Percentiles rank a stretch among this genome's conserved stretches.
phyloP scores from a whole-genome alignment of 2,329 filamentous ascomycete species.

The Nemania sp. region DNA sequence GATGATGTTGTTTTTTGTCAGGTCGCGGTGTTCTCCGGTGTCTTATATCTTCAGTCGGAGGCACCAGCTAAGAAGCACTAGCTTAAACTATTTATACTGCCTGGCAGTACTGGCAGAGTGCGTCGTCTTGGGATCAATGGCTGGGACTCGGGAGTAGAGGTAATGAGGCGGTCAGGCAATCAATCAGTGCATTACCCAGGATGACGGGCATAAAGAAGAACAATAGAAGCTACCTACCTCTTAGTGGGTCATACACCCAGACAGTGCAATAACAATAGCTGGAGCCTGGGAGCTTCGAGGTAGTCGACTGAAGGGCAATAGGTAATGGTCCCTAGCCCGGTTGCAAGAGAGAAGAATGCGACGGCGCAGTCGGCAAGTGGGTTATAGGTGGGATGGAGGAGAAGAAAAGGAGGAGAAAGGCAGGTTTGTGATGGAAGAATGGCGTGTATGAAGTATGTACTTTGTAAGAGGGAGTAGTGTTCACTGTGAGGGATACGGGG shows the following conservation, averaged over 20 bases:
- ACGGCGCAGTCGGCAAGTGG: neutral
- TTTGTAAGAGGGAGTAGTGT: neutral
- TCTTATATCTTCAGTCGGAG: neutral
- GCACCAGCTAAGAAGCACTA: neutral
- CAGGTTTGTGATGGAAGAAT: slow-evolving; percentile 21
- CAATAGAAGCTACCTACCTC: neutral
- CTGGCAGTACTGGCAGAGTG: neutral
- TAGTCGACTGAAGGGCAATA: neutral
- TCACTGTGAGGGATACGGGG: too few species aligned
- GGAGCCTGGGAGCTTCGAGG: neutral
- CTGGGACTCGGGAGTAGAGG: too few species aligned
- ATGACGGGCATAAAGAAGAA: neutral
- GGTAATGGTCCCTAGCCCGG: neutral
- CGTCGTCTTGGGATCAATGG: too few species aligned
- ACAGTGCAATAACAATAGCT: neutral
- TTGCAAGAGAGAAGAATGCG: neutral
- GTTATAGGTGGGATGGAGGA: slow-evolving; percentile 4
- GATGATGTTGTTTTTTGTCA: neutral
- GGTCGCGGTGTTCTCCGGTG: slow-evolving; percentile 10
- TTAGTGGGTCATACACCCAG: neutral
- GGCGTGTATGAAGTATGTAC: slow-evolving; percentile 9
- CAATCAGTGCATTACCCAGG: neutral
- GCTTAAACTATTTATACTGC: too few species aligned
- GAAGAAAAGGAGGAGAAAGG: slow-evolving; percentile 15
- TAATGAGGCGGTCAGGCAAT: slow-evolving; percentile 1